These are phyloP conservation scores for Mychonastes homosphaera DNA, from an alignment of 139 green algal species.

Conservation along the genomic window DNA sequence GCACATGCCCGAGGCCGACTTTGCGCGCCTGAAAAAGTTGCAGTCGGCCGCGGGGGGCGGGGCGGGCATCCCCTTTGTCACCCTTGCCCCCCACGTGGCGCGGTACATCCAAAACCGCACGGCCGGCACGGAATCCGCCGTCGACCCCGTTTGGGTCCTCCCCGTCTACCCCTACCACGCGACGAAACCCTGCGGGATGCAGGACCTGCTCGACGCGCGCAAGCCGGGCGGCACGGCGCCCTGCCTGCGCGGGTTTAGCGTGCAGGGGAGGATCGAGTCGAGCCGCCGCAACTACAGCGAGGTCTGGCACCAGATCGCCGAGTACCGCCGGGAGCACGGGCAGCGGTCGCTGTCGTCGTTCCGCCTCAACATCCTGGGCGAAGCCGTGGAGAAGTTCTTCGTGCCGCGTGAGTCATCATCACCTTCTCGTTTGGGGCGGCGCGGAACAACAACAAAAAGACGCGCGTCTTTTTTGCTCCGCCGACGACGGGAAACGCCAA, in stretches of 20 bases:
- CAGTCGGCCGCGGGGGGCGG: not conserved
- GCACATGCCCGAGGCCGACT: slow-evolving; percentile 14
- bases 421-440: not conserved
- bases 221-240: not conserved
- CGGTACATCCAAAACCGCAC: slow-evolving; percentile 6
- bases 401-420: slow-evolving; percentile 9
- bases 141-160: slow-evolving; percentile 9
- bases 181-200: not conserved
- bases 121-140: too few species aligned
- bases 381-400: slow-evolving; percentile 17
- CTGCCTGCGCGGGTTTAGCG: slow-evolving; percentile 10
- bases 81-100: slow-evolving; percentile 14
- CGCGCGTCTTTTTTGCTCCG: too few species aligned
- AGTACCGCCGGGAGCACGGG: not conserved
- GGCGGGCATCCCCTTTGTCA: slow-evolving; percentile 6
- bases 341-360: slow-evolving; percentile 9
- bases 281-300: slow-evolving; percentile 19
- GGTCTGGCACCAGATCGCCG: slow-evolving; percentile 21
- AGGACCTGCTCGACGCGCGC: too few species aligned
- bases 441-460: too few species aligned
- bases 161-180: slow-evolving; percentile 14
- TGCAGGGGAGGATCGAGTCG: slow-evolving; percentile 22
- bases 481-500: too few species aligned
- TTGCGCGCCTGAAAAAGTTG: too few species aligned
- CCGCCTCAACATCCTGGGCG: slow-evolving; percentile 21